Evolutionary conservation across 2,329 filamentous ascomycete genomes (phyloP), one percentile per base, ranked within the genome.

Genomic region (Metarhizium brunneum): DNA sequence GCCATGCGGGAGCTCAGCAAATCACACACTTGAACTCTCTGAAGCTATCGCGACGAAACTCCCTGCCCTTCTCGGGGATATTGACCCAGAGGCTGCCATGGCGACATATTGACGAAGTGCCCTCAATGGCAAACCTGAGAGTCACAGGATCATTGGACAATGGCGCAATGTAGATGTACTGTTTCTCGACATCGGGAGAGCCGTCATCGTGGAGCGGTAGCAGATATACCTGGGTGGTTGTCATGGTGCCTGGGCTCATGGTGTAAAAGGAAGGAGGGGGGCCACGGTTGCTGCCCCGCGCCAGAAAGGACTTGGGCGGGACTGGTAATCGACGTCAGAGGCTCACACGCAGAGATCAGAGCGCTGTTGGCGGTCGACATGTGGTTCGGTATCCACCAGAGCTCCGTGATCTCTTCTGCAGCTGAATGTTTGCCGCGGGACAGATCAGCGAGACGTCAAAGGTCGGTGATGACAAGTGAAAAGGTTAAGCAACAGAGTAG

Each of bases 61-160:
- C 75, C 52, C 83, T 76, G 57, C 86, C 91, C 64, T 85, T 78
- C 58, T 86, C 82, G 7, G 94, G 94, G 58, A 97, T 88, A 71
- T 99, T 99, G 66, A 96, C 87, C 92, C 94, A 99, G 60, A 99
- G 79, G 68, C 89, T 96, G 57, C 95, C 94, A 73, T 96, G 80
- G 62, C 91, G 84, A 71, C 92, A 96, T 76, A 99, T 94, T 59
- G 92, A 96, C 68, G 92, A 96, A 56, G 90, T 92, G 59, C 94
- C 92, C 72, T 96, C 88, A 63, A 96, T 92, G 63, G 90, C 84
- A 71, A 99, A 96, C 57, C 92, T 86, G 56, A 96, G 77, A 54
- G 82, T 82, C 65, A 97, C 86, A 47, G 87, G 87, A n/a, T 86
- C 80, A 45, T 79, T 81, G 18, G 88, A 86, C 61, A 74, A 75